Conservation (phyloP, 768 basidiomycete genomes). For the Stropharia rugosoannulata region DNA sequence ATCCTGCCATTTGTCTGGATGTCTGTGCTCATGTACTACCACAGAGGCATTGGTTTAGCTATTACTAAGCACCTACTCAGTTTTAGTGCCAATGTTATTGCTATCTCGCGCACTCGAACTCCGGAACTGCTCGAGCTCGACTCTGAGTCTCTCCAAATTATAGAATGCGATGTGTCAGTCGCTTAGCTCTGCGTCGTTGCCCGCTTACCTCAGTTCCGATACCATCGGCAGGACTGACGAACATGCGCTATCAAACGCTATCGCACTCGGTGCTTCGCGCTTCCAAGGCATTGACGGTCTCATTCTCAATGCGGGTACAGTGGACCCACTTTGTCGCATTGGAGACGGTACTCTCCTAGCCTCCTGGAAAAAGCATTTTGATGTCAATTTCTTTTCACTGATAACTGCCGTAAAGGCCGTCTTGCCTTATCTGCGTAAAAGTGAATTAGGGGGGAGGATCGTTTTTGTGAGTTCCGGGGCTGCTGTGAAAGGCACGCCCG, state of each 20-base stretch:
- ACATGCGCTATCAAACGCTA: conserved; percentile 50
- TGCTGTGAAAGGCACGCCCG: conserved; percentile 60
- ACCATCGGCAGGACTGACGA: conserved; percentile 54
- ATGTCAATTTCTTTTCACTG: conserved; percentile 87
- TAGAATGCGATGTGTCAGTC: conserved; percentile 79
- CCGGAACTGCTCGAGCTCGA: conserved; percentile 58
- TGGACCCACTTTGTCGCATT: conserved; percentile 69
- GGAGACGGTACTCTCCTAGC: conserved; percentile 48
- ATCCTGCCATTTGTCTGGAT: conserved; percentile 1
- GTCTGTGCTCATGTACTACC: conserved; percentile 5
- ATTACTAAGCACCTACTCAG: conserved; percentile 67
- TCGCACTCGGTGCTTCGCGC: conserved; percentile 47
- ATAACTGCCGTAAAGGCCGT: conserved; percentile 65
- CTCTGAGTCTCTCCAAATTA: conserved; percentile 45
- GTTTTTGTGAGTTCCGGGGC: conserved; percentile 89
- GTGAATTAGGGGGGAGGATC: conserved; percentile 57
- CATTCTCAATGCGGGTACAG: conserved; percentile 80
- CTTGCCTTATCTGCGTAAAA: conserved; percentile 68
- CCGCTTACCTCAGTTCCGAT: conserved; percentile 8
- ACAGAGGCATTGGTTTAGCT: conserved; percentile 75
- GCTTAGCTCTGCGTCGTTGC: neutral
- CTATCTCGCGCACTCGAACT: conserved; percentile 69
- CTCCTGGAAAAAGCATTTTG: conserved; percentile 72
- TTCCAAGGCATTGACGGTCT: conserved; percentile 74
- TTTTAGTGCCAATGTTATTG: conserved; percentile 68